Conservation (phyloP, 2,329 filamentous ascomycete species). For the Claviceps fusiformis region DNA sequence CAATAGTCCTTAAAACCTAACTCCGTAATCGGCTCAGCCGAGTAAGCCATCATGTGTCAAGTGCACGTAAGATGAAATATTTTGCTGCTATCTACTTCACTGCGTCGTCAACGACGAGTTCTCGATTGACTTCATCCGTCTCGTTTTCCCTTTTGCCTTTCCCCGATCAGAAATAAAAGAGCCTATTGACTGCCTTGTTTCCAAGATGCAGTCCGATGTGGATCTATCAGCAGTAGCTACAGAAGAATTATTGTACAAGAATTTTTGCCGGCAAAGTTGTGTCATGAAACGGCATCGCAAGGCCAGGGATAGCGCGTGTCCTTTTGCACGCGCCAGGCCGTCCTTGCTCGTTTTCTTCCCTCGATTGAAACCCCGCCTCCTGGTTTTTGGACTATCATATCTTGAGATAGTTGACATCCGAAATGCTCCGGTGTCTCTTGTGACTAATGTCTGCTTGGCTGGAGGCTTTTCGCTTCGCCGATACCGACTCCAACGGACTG, state of each 20-base stretch:
- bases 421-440: conserved; percentile 46
- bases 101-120: too few species aligned
- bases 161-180: background rate
- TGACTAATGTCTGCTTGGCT: conserved; percentile 28
- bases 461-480: conserved; percentile 43
- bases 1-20: too few species aligned
- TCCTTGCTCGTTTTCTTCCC: conserved; percentile 27
- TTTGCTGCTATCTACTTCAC: background rate
- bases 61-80: too few species aligned
- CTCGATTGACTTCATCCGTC: background rate
- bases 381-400: conserved; percentile 21
- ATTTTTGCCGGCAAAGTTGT: background rate
- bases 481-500: conserved; percentile 34
- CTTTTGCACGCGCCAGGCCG: conserved; percentile 23
- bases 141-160: background rate
- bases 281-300: conserved; percentile 10
- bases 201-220: background rate
- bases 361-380: background rate
- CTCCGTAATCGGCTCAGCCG: too few species aligned
- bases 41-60: too few species aligned
- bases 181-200: background rate
- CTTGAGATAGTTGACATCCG: conserved; percentile 37
- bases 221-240: background rate
- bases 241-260: background rate
- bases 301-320: conserved; percentile 28